A percentile compares a stretch with the other conserved stretches of the same genome.
Conservation (phyloP, 1,139 yeast species). For the Kodamaea anthophila region DNA sequence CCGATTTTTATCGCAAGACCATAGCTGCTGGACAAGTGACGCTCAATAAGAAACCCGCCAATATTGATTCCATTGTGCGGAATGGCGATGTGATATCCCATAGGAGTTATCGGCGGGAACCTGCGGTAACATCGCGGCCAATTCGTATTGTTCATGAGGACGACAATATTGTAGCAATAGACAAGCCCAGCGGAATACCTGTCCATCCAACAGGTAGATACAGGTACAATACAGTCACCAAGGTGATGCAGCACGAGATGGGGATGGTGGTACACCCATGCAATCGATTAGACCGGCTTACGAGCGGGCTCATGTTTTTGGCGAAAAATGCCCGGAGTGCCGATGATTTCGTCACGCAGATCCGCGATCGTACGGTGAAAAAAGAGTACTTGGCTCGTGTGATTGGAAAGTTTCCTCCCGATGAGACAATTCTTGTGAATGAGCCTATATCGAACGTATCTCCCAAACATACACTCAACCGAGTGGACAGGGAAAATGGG, state of each 20-base stretch:
- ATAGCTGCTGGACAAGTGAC: slow-evolving; percentile 70
- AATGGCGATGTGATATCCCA: slow-evolving; percentile 87
- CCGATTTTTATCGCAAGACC: slow-evolving; percentile 60
- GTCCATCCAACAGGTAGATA: slow-evolving; percentile 96
- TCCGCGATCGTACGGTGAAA: slow-evolving; percentile 66
- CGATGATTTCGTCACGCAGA: slow-evolving; percentile 65
- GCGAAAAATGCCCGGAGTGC: slow-evolving; percentile 84
- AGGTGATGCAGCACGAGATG: slow-evolving; percentile 63
- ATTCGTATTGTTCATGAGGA: slow-evolving; percentile 75
- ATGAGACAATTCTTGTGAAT: slow-evolving; percentile 46
- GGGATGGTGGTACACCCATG: slow-evolving; percentile 76
- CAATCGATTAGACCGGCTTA: slow-evolving; percentile 82
- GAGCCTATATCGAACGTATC: slow-evolving; percentile 67
- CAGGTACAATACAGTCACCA: slow-evolving; percentile 82
- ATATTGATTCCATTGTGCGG: slow-evolving; percentile 56
- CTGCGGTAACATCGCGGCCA: slow-evolving; percentile 70
- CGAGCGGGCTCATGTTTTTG: slow-evolving; percentile 91
- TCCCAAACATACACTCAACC: slow-evolving; percentile 73
- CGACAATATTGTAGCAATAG: slow-evolving; percentile 75
- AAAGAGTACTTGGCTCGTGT: slow-evolving; percentile 89
- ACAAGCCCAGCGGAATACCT: slow-evolving; percentile 93
- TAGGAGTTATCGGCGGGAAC: slow-evolving; percentile 83
- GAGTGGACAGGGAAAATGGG: slow-evolving; percentile 58
- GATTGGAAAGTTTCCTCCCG: slow-evolving; percentile 70
- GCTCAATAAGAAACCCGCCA: slow-evolving; percentile 61